Base-by-base conservation (phyloP, 139 green algal genomes). In the Yamagishiella unicocca region DNA sequence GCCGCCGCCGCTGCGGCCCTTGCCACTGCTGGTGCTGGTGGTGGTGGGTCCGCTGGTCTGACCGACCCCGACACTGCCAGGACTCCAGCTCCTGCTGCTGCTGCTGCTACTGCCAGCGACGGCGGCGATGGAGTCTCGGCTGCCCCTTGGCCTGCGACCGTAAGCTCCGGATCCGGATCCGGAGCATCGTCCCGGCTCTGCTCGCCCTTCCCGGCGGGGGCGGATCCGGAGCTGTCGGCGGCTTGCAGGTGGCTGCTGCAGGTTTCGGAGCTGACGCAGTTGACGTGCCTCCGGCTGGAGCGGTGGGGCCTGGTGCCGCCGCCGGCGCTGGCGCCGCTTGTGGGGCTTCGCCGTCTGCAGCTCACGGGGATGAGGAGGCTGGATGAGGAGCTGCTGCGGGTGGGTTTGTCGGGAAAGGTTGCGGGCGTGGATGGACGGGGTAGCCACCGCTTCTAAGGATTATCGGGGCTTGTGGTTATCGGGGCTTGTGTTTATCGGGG, bases 231-330 rank as follows among this genome's bases (percentile, higher is more conserved):
- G 35, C 37, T 83, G 54, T n/a, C 54, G 50, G 22, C 76, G 35
- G 33, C 76, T 1, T 9, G 29, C 12, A 22, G 22, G 5, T 83
- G 76, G 76, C 55, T 83, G 55, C 37, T 83, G 53, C 76, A 72
- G 50, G 45, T 83, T 33, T 45, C 35, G 35, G 54, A 71, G 54
- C 45, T 83, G 76, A 53, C 54, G 22, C 76, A 83, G 54, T 38
- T 83, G 54, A 83, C 76, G 35, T 19, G 35, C 35, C 35, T 83
- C 27, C 54, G 50, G 12, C 76, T 83, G 76, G 76, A 72, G 54
- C 54, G 54, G 45, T 83, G 76, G 53, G 35, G 24, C 24, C 7
- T 22, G 33, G 53, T 83, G 24, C 76, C 76, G 76, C 54, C 76
- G 7, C 24, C 55, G 35, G 76, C 76, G 55, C 33, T 83, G 76